These are phyloP conservation scores for Epicoccum nigrum DNA, from an alignment of 2,329 filamentous ascomycete species.

Conservation along the genomic window DNA sequence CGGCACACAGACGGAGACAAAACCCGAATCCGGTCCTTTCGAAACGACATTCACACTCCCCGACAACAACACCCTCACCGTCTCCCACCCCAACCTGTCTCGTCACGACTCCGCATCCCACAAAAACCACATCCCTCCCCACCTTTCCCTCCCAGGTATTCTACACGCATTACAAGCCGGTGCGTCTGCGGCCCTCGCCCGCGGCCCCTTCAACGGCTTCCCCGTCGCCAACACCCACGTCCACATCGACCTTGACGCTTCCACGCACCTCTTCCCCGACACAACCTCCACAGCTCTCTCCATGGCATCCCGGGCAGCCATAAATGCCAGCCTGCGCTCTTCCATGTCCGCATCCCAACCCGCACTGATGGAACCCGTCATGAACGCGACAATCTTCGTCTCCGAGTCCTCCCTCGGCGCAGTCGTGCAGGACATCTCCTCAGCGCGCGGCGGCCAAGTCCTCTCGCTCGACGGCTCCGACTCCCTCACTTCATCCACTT, in stretches of 20 bases:
- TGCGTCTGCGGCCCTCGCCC: constrained; percentile 79
- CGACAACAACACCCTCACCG: constrained; percentile 74
- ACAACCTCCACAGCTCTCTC: constrained; percentile 71
- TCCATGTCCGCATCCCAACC: constrained; percentile 63
- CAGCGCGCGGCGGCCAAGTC: constrained; percentile 74
- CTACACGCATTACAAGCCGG: constrained; percentile 73
- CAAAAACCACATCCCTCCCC: constrained; percentile 59
- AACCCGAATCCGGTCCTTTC: constrained; percentile 38
- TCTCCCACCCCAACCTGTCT: constrained; percentile 60
- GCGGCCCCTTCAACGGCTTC: constrained; percentile 80
- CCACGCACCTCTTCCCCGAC: constrained; percentile 68
- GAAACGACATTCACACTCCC: constrained; percentile 38
- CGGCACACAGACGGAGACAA: constrained; percentile 24
- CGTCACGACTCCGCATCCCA: constrained; percentile 42
- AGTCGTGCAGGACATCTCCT: constrained; percentile 81
- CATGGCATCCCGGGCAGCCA: constrained; percentile 67
- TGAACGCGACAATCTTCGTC: constrained; percentile 85
- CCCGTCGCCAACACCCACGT: constrained; percentile 80
- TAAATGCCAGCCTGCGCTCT: constrained; percentile 70
- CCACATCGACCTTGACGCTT: constrained; percentile 70
- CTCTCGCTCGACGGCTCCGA: constrained; percentile 65
- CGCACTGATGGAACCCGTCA: constrained; percentile 87
- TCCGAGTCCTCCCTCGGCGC: constrained; percentile 80
- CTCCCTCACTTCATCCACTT: constrained; percentile 6
- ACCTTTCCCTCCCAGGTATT: constrained; percentile 58